These are phyloP conservation scores for Termitomyces sp. DNA, from an alignment of 768 basidiomycete species.

Conservation along the genomic window DNA sequence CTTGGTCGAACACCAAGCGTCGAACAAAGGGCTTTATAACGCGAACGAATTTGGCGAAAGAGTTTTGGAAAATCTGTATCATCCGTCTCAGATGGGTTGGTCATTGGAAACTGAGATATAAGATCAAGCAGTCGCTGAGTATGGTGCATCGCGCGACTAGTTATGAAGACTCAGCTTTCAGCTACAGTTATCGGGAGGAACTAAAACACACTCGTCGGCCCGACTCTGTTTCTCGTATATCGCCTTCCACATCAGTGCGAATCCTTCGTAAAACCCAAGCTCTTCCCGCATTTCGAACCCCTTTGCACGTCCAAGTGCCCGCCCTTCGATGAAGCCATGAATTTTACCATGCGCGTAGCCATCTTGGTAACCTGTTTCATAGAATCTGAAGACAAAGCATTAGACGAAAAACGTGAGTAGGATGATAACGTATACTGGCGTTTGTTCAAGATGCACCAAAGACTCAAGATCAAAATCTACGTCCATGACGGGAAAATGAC, in stretches of 20 bases:
- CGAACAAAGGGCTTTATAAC: slow-evolving; percentile 84
- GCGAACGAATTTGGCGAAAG: slow-evolving; percentile 79
- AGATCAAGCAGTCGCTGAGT: slow-evolving; percentile 65
- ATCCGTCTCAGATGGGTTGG: slow-evolving; percentile 57
- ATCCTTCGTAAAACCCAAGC: slow-evolving; percentile 88
- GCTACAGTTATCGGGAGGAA: neutral
- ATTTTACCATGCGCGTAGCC: slow-evolving; percentile 83
- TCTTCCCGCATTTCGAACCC: slow-evolving; percentile 98
- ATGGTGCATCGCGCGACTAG: slow-evolving; percentile 57
- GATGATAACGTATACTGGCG: slow-evolving; percentile 28
- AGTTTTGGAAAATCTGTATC: slow-evolving; percentile 69
- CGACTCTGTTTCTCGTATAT: slow-evolving; percentile 36
- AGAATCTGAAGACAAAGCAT: slow-evolving; percentile 52
- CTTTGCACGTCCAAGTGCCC: slow-evolving; percentile 83
- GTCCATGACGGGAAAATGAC: slow-evolving; percentile 18
- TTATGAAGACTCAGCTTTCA: neutral
- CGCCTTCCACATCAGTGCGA: slow-evolving; percentile 64
- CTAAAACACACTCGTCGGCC: slow-evolving; percentile 41
- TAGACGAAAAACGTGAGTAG: neutral
- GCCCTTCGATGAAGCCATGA: slow-evolving; percentile 88
- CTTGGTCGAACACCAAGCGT: slow-evolving; percentile 60
- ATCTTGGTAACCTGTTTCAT: slow-evolving; percentile 66
- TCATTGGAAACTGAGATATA: slow-evolving; percentile 68
- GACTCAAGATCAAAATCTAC: slow-evolving; percentile 52
- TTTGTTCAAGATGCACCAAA: slow-evolving; percentile 59